Base-by-base conservation (phyloP, 345 rosid genomes). In the Hibiscus mutabilis region DNA sequence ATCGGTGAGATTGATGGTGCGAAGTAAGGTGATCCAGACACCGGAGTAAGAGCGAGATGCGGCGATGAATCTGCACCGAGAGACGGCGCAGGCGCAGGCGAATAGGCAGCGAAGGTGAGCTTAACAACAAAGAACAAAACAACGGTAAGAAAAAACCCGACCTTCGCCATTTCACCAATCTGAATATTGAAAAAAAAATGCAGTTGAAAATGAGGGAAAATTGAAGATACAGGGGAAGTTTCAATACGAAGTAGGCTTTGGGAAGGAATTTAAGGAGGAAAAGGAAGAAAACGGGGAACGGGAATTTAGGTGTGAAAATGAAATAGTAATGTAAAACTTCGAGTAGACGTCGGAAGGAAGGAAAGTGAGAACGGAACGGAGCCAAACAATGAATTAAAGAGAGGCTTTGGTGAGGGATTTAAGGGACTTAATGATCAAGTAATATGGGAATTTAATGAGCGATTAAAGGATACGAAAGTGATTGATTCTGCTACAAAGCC, bases 1-100 rank as follows among this genome's bases (percentile, higher is more conserved):
- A 66, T 8, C 12, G 84, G 79, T 4, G 85, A 62, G 11, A 75
- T 69, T 55, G 79, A 57, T 33, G 82, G 71, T 2, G 85, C 82
- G 2, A 85, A 70, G 0, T 27, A 47, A 1, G 84, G 85, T 27
- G 89, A 60, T 65, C 66, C 74, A 1, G 21, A 3, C 0, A 47
- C 62, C 0, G 76, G 70, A 0, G 77, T 55, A 11, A 63, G 75
- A 65, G 77, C 61, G 33, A 62, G 60, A 5, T 60, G 10, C 19
- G 76, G 24, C 13, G 72, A 73, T 33, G 73, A 64, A 21, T n/a
- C 68, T 46, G 79, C 75, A 27, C 63, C 60, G 25, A 27, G 37
- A 49, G 66, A 55, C 16, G 82, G 84, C 52, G 78, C 24, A 0
- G 82, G 84, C 0, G 60, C 37, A 29, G 77, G 76, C 6, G 80